These are phyloP conservation scores for Myxozyma neotropica DNA, from an alignment of 805 yeast species.

Conservation along the genomic window DNA sequence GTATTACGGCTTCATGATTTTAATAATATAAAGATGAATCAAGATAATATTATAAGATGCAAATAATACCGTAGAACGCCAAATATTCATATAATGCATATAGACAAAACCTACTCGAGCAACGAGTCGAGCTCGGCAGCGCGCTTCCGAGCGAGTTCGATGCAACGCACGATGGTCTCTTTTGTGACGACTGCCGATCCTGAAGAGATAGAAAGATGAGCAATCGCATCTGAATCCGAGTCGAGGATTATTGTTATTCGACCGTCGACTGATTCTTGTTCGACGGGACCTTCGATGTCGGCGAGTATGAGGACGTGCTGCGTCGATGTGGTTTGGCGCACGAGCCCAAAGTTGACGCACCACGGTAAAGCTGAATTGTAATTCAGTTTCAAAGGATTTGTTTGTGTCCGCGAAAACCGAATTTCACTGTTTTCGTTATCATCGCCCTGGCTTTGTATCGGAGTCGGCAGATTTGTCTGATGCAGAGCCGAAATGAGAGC, in stretches of 20 bases:
- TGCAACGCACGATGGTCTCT: conserved; percentile 13
- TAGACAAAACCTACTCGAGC: not conserved
- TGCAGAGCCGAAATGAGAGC: conserved; percentile 62
- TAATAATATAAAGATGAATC: not conserved
- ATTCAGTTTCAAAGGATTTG: conserved; percentile 1
- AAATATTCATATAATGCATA: not conserved
- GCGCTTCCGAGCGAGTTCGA: conserved; percentile 19
- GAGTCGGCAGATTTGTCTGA: conserved; percentile 42
- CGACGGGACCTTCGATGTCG: conserved; percentile 30
- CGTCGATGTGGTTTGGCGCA: not conserved
- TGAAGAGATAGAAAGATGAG: conserved; percentile 11
- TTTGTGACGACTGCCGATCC: conserved; percentile 13
- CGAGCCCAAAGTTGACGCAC: conserved; percentile 29
- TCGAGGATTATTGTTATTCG: conserved; percentile 11
- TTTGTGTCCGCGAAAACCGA: conserved; percentile 11
- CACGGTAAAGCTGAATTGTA: conserved; percentile 19
- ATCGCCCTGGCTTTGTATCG: too few relatives aligned
- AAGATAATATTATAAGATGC: not conserved
- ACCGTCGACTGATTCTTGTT: conserved; percentile 24
- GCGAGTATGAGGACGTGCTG: conserved; percentile 21
- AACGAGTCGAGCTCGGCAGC: conserved; percentile 20
- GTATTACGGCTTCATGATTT: not conserved
- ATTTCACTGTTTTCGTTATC: not conserved
- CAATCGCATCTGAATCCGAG: not conserved
- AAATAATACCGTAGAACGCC: not conserved